Evolutionary conservation across 305 asterid genomes (phyloP), one percentile per base, ranked within the genome.

Genomic region (Coffea humblotiana): DNA sequence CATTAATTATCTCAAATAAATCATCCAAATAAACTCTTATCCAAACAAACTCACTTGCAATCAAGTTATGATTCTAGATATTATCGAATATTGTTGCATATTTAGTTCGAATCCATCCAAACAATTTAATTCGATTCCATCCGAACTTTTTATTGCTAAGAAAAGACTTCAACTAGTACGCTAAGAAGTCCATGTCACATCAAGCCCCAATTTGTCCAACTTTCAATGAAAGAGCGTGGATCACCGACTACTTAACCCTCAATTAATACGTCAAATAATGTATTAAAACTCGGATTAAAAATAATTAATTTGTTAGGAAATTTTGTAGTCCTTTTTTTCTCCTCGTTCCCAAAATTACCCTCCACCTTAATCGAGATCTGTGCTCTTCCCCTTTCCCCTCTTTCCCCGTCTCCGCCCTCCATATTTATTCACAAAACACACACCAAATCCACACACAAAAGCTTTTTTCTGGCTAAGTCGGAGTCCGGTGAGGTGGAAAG

Each of bases 351-450:
- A 8, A 51, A 64, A 64, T 29, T 65, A 8, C 72, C 54, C 77
- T 43, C 48, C 54, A n/a, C 32, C 77, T 63, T 19, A 58, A 81
- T 81, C 80, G 80, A 81, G 84, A 76, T 81, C 84, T 70, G 77
- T 32, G 80, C 84, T 29, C 48, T 21, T 25, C 15, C 77, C 32
- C 19, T 65, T 69, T 51, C 23, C 75, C 21, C 61, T 15, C 71
- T 74, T 43, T 14, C 35, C 21, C n/a, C 13, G 23, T 11, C 23
- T 1, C 23, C 70, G 13, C 9, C 2, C 19, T 8, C 23, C 48
- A 43, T 14, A 32, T 69, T 70, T 8, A 6, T 48, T 5, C 43
- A 40, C 43, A 69, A 68, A 19, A 48, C 71, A 61, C 73, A 32
- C 78, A 72, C 37, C 54, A 19, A 60, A 76, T 6, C 40, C 43